Percentiles rank a stretch among this genome's conserved stretches.
Conservation (phyloP, 1,139 yeast species). For the Kodamaea anthophila region DNA sequence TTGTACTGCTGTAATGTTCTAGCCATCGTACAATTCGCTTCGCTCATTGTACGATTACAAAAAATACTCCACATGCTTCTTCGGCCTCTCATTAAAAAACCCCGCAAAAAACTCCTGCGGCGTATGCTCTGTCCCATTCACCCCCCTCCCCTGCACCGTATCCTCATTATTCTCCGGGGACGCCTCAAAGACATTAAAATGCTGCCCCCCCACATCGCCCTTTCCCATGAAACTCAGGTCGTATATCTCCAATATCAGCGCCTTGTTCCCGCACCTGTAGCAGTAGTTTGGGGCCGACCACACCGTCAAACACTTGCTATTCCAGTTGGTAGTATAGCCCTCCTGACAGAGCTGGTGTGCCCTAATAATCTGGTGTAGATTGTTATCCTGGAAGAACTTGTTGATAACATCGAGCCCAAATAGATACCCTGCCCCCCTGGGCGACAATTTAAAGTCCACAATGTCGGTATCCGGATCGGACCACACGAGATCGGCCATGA, state of each 20-base stretch:
- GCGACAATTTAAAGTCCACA: constrained; percentile 78
- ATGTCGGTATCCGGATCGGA: constrained; percentile 92
- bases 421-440: constrained; percentile 96
- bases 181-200: constrained; percentile 91
- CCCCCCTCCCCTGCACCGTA: constrained; percentile 36
- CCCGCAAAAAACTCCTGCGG: constrained; percentile 19
- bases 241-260: constrained; percentile 77
- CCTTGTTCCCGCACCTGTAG: constrained; percentile 93
- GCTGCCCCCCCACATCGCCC: constrained; percentile 43
- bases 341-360: constrained; percentile 97
- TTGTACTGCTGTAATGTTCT: too few relatives aligned
- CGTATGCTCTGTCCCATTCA: constrained; percentile 24
- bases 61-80: constrained; percentile 21
- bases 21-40: too few relatives aligned
- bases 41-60: constrained; percentile 8
- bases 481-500: constrained; percentile 99
- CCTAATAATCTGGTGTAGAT: constrained; percentile 73
- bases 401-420: constrained; percentile 90
- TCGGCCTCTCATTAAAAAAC: constrained; percentile 20
- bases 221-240: constrained; percentile 20
- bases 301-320: constrained; percentile 86
- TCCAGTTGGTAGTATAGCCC: constrained; percentile 89
- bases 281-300: constrained; percentile 99
- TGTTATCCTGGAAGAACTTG: constrained; percentile 74
- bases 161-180: constrained; percentile 78